Evolutionary conservation across 148 eudicot genomes (phyloP).

Genomic region (Vaccinium vitisidaea): DNA sequence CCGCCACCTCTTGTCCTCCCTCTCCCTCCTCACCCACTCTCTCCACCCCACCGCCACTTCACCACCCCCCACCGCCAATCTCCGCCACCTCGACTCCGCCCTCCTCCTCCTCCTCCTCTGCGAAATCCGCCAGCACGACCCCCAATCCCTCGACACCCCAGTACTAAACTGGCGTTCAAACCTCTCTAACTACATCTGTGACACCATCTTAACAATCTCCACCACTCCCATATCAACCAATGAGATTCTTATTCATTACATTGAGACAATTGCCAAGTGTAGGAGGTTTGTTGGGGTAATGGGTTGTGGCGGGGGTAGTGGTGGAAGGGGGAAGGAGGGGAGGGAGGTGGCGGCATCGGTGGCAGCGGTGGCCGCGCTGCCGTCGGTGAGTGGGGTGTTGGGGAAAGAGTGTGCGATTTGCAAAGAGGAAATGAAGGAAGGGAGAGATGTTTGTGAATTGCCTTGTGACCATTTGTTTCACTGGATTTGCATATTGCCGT

Average conservation of each 20-base stretch:
- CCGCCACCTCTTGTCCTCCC: constrained; percentile 52
- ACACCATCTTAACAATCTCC: constrained; percentile 35
- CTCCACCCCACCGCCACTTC: constrained; percentile 17
- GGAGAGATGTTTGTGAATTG: constrained; percentile 79
- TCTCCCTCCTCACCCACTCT: constrained; percentile 38
- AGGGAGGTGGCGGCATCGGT: constrained; percentile 45
- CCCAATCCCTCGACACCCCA: constrained; percentile 20
- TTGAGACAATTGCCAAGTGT: constrained; percentile 51
- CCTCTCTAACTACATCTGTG: constrained; percentile 22
- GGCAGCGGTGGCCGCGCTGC: constrained; percentile 46
- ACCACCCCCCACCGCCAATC: constrained; percentile 15
- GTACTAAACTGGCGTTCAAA: constrained; percentile 26
- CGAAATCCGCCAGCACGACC: constrained; percentile 39
- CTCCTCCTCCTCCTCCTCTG: constrained; percentile 52
- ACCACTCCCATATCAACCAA: constrained; percentile 23
- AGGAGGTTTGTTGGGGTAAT: constrained; percentile 37
- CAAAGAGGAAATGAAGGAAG: constrained; percentile 63
- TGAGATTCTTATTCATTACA: constrained; percentile 36
- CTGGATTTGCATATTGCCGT: constrained; percentile 79
- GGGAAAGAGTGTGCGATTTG: constrained; percentile 70
- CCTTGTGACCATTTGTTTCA: constrained; percentile 85
- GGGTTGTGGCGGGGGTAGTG: constrained; percentile 31
- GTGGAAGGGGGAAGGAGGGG: constrained; percentile 36
- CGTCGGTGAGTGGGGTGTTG: constrained; percentile 32
- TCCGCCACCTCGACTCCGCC: constrained; percentile 52